Evolutionary conservation across 805 yeast species (phyloP).

Genomic region (Yarrowia phangngaensis): DNA sequence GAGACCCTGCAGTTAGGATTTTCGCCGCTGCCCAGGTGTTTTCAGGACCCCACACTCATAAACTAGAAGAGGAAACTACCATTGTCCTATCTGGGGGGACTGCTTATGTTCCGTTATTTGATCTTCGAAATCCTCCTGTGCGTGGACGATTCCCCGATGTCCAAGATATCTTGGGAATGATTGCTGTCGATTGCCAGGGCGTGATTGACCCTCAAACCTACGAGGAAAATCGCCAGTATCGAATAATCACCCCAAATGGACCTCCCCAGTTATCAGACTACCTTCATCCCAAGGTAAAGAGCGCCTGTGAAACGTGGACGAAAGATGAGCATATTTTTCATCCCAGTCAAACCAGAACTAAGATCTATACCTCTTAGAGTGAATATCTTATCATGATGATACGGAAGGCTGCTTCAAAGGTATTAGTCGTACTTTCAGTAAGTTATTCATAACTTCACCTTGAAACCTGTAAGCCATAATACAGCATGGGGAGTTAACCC

Average conservation of each 20-base stretch:
- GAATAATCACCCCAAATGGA: constrained; percentile 50
- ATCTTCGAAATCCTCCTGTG: constrained; percentile 60
- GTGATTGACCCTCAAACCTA: constrained; percentile 53
- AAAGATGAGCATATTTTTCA: too few species aligned
- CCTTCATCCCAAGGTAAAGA: constrained; percentile 44
- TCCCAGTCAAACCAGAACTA: too few species aligned
- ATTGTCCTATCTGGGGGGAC: constrained; percentile 30
- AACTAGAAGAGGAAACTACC: constrained; percentile 32
- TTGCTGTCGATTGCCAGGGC: constrained; percentile 53
- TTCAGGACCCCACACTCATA: constrained; percentile 31
- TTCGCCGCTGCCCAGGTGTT: constrained; percentile 34
- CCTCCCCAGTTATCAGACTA: constrained; percentile 52
- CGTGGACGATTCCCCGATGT: constrained; percentile 66
- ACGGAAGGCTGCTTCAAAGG: too few species aligned
- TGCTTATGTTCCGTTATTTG: constrained; percentile 65
- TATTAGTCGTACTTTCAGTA: too few species aligned
- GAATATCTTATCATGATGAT: too few species aligned
- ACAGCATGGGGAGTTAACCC: too few species aligned
- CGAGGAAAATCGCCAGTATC: constrained; percentile 57
- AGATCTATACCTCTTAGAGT: too few species aligned
- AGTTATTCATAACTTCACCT: too few species aligned
- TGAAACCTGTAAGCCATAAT: too few species aligned
- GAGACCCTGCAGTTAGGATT: constrained; percentile 35
- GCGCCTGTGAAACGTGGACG: too few species aligned
- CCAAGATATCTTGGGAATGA: constrained; percentile 68